A percentile compares a stretch with the other conserved stretches of the same genome.
phyloP scores from a whole-genome alignment of 371 early-diverging fungal genomes.

The Mortierella sp. region DNA sequence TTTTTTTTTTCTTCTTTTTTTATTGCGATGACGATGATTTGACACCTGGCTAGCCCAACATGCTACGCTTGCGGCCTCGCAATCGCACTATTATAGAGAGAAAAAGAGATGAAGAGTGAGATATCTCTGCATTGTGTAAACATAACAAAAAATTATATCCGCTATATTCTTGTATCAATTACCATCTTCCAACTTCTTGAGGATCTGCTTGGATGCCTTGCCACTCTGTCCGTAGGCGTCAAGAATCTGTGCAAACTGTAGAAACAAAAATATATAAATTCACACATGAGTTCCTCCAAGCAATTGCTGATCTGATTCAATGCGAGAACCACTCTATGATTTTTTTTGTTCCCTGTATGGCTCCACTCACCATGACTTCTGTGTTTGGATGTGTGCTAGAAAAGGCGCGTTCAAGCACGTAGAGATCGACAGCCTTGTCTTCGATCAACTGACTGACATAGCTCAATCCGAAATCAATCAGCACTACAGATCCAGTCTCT shows the following conservation, averaged over 20 bases:
- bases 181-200: conserved; percentile 90
- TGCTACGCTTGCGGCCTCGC: conserved; percentile 92
- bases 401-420: conserved; percentile 97
- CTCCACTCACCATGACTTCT: conserved; percentile 71
- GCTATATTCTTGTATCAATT: conserved; percentile 17
- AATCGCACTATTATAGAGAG: conserved; percentile 73
- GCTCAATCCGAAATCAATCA: conserved; percentile 99
- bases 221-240: conserved; percentile 68
- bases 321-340: background rate
- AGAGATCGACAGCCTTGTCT: conserved; percentile 99
- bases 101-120: background rate
- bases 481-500: conserved; percentile 64
- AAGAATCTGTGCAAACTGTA: conserved; percentile 81
- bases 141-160: too few species aligned
- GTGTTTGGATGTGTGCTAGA: conserved; percentile 91
- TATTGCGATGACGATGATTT: background rate
- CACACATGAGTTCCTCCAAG: background rate
- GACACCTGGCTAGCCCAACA: conserved; percentile 76
- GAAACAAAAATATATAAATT: background rate
- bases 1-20: background rate
- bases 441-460: conserved; percentile 88
- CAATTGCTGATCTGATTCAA: background rate
- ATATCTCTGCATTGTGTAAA: background rate
- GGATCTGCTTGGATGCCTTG: conserved; percentile 68
- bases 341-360: background rate